Evolutionary conservation across 805 yeast species (phyloP), one percentile per base, ranked within the genome.

Genomic region (Candida xiaguanensis): DNA sequence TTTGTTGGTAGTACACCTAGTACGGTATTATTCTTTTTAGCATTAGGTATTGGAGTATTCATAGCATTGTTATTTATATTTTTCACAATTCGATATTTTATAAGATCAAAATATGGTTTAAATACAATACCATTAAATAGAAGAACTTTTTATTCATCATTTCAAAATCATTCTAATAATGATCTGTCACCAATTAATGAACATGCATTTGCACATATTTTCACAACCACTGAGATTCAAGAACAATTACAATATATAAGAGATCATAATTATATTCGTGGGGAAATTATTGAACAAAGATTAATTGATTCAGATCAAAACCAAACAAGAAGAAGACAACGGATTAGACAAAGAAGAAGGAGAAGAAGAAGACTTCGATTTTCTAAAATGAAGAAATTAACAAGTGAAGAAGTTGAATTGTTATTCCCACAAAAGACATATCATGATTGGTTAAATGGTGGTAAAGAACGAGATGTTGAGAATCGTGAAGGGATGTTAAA

Each of bases 1-100:
- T 35, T 35, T 42, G 68, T 65, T 8, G 72, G 72, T 4, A 73
- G 69, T 48, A 66, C 74, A 25, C 85, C 85, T 1, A 76, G 85
- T 1, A 78, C 84, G 1, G 78, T 79, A 25, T 59, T 81, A 22
- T 81, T 81, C 57, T 78, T 79, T 56, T 59, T 81, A 9, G 85
- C 86, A 1, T 65, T 81, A 25, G 75, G 81, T 1, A 75, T 79
- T 11, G 86, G 85, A 3, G 72, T 78, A 9, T 51, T 72, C 16
- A 78, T 80, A 28, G 84, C 85, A 4, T 15, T 67, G 0, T 53
- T 78, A 19, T 78, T 81, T 48, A 46, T 78, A 7, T 78, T 78
- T 58, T 79, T 81, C 66, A 76, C 85, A 8, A 51, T 76, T 38
- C 60, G 85, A 35, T 80, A 81, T 54, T 73, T 80, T 47, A 68